Percentiles rank a stretch among this genome's conserved stretches.
Evolutionary conservation across 163 green algal genomes (phyloP).

Genomic region (Picocystis sp.): DNA sequence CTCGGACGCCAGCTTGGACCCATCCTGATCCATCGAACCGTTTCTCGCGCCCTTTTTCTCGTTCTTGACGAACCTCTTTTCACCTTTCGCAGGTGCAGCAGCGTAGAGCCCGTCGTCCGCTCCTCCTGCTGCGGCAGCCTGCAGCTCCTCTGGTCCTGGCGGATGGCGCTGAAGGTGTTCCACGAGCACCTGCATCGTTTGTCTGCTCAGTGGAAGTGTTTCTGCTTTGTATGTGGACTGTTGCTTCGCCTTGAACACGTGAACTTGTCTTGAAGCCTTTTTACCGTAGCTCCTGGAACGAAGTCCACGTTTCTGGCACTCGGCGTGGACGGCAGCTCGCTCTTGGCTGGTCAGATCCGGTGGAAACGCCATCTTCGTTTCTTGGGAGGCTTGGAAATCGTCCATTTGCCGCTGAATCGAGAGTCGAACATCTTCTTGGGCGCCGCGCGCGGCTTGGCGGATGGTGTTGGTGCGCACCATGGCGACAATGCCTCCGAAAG

Average conservation of each 20-base stretch:
- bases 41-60: neutral
- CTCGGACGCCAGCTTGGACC: neutral
- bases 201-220: too few species aligned
- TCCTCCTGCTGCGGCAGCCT: conserved; percentile 2
- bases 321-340: conserved; percentile 51
- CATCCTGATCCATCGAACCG: conserved; percentile 1
- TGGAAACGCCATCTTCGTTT: conserved; percentile 30
- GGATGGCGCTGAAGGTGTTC: too few species aligned
- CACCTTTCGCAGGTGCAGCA: too few species aligned
- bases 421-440: too few species aligned
- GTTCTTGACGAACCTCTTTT: too few species aligned
- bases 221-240: too few species aligned
- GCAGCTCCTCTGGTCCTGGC: conserved; percentile 15
- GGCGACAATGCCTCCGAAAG: too few species aligned
- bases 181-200: too few species aligned
- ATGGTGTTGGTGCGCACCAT: too few species aligned
- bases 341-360: conserved; percentile 51
- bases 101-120: conserved; percentile 2
- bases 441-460: too few species aligned
- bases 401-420: neutral
- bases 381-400: conserved; percentile 3
- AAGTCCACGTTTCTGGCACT: conserved; percentile 52
- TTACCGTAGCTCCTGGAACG: conserved; percentile 45
- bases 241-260: too few species aligned
- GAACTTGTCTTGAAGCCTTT: too few species aligned